A percentile compares a stretch with the other conserved stretches of the same genome.
phyloP scores from a whole-genome alignment of 345 rosid genomes.

The Brassica napus region DNA sequence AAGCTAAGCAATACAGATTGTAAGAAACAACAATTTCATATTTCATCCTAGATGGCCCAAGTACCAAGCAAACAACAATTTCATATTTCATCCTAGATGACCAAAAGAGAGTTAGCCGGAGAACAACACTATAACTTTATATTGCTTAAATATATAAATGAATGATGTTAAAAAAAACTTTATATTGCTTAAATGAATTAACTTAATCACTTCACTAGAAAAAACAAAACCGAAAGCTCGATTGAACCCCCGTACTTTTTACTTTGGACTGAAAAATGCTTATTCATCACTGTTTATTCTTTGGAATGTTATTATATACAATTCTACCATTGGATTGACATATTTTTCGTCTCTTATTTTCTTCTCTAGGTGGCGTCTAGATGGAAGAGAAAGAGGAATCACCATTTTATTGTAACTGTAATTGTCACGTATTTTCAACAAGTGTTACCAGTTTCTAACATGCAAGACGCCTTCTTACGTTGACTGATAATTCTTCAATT shows the following conservation, averaged over 20 bases:
- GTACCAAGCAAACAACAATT: too few species aligned
- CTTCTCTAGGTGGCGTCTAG: slow-evolving; percentile 31
- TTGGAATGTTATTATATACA: background rate
- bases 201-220: background rate
- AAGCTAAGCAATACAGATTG: too few species aligned
- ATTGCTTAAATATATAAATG: background rate
- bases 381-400: slow-evolving; percentile 22
- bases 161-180: too few species aligned
- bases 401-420: slow-evolving; percentile 20
- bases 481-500: background rate
- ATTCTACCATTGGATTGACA: slow-evolving; percentile 9
- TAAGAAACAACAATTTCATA: too few species aligned
- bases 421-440: slow-evolving; percentile 17
- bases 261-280: background rate
- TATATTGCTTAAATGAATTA: background rate
- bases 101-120: background rate
- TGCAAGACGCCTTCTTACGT: slow-evolving; percentile 35
- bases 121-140: background rate
- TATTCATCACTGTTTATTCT: background rate
- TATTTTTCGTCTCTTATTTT: background rate
- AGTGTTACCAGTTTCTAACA: slow-evolving; percentile 34
- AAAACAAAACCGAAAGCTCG: background rate
- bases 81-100: background rate
- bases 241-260: background rate
- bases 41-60: too few species aligned